Base-by-base conservation (phyloP, 2,329 filamentous ascomycete genomes). In the Furcasterigmium sp. region DNA sequence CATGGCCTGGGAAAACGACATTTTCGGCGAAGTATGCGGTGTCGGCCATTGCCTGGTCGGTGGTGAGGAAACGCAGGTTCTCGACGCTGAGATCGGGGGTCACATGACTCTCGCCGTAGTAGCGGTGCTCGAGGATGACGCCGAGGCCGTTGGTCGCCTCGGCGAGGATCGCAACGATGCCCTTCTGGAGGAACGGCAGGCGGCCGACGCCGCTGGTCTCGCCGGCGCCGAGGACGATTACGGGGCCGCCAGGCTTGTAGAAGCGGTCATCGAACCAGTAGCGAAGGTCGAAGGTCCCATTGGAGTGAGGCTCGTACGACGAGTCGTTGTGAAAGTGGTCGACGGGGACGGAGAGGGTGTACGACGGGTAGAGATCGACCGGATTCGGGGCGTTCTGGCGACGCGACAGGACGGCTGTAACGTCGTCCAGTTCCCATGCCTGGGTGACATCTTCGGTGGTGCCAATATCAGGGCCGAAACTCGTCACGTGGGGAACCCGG, bases 311-410 rank as follows among this genome's bases (percentile, higher is more conserved):
- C 59, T 84, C 85, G 57, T 94, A 94, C 39, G 72, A 68, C 3
- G 80, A 77, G 43, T 90, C 84, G 56, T 91, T 88, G 63, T 86
- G 86, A 65, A 93, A 94, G 58, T 93, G 87, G 61, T 95, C 88
- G 26, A 94, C 70, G 14, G 76, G 76, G 4, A 76, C 73, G 14
- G 58, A 57, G 28, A 73, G 53, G 40, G 62, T 68, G 54, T 66
- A 61, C 5, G 58, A 61, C 7, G 62, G 62, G 47, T 69, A 72
- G 5, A 34, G 19, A 9, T 26, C 15, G 36, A 17, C 38, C 6
- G 38, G 38, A 14, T 40, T 17, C 10, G 23, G 42, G 17, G 39
- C 48, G 36, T 26, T 26, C 32, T 35, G 32, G 3, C 32, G 15
- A 9, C 17, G 15, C n/a, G 18, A 11, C 32, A 35, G 9, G 15